Evolutionary conservation across 768 basidiomycete genomes (phyloP).

Genomic region (Termitomyces sp.): DNA sequence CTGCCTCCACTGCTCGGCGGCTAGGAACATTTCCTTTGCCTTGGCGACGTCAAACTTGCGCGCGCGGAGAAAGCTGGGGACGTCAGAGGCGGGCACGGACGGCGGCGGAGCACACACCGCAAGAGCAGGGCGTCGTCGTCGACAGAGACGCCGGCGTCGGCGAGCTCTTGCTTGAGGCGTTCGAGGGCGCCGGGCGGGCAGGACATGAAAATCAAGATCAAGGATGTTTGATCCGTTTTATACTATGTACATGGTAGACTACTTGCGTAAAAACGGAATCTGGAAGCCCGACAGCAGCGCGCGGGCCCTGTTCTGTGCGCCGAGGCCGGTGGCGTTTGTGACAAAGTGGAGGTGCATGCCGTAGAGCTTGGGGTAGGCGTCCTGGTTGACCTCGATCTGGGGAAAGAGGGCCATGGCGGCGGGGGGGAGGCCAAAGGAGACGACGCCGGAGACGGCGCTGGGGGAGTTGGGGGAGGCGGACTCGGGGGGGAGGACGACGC

Average conservation of each 20-base stretch:
- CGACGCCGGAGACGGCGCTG: slow-evolving; percentile 79
- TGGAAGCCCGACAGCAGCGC: slow-evolving; percentile 88
- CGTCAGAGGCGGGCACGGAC: not conserved
- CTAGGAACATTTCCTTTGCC: slow-evolving; percentile 80
- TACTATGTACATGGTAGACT: slow-evolving; percentile 7
- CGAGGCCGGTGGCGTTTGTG: slow-evolving; percentile 82
- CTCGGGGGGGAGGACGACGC: slow-evolving; percentile 72
- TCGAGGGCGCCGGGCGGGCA: slow-evolving; percentile 62
- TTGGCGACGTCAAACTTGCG: slow-evolving; percentile 84
- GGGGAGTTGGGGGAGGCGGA: slow-evolving; percentile 68
- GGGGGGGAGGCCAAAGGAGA: slow-evolving; percentile 83
- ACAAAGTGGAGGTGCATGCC: slow-evolving; percentile 96
- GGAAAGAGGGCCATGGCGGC: slow-evolving; percentile 89
- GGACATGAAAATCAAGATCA: no score
- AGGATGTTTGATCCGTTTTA: no score
- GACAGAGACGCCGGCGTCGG: slow-evolving; percentile 55
- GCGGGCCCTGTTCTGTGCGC: slow-evolving; percentile 86
- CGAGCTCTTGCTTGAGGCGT: slow-evolving; percentile 59
- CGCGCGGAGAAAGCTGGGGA: slow-evolving; percentile 78
- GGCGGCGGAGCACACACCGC: slow-evolving; percentile 32
- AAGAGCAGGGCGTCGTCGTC: slow-evolving; percentile 60
- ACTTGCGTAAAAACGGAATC: slow-evolving; percentile 69
- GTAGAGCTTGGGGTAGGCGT: slow-evolving; percentile 78
- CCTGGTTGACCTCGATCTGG: slow-evolving; percentile 91
- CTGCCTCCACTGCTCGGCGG: slow-evolving; percentile 85